Percentiles rank a stretch among this genome's conserved stretches.
Evolutionary conservation across 768 basidiomycete species (phyloP).

Genomic region (Suillus sp.): DNA sequence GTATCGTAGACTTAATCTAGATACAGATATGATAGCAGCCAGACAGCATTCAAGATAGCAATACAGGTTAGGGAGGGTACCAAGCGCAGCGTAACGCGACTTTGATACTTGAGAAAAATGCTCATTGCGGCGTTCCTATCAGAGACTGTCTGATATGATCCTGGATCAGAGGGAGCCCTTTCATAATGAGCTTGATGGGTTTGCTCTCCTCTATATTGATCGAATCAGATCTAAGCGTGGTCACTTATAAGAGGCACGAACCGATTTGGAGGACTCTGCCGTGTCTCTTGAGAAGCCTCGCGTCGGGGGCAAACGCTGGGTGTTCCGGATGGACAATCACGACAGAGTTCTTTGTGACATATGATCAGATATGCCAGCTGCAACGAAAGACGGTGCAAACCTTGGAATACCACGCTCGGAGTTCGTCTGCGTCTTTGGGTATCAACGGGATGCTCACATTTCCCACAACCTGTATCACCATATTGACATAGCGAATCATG

Average conservation of each 20-base stretch:
- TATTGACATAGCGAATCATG: conserved; percentile 65
- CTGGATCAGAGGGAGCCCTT: conserved; percentile 64
- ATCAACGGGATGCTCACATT: conserved; percentile 54
- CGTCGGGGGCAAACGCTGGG: conserved; percentile 44
- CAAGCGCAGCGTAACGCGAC: not conserved
- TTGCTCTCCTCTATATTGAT: conserved; percentile 59
- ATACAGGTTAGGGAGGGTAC: not conserved
- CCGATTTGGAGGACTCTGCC: conserved; percentile 66
- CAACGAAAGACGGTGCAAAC: conserved; percentile 38
- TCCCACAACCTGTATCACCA: conserved; percentile 80
- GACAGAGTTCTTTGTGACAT: conserved; percentile 63
- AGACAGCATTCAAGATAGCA: conserved; percentile 4
- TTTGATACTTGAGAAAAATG: not conserved
- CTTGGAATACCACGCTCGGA: conserved; percentile 73
- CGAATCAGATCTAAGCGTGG: not conserved
- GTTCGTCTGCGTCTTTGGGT: conserved; percentile 56
- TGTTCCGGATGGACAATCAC: conserved; percentile 71
- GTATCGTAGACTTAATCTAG: conserved; percentile 53
- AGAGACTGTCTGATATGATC: conserved; percentile 48
- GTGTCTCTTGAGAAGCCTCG: conserved; percentile 55
- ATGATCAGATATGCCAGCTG: conserved; percentile 14
- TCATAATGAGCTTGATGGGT: conserved; percentile 73
- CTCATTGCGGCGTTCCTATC: conserved; percentile 9
- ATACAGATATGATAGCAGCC: conserved; percentile 13
- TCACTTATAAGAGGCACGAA: conserved; percentile 32